These are phyloP conservation scores for Starmerella riodocensis DNA, from an alignment of 805 yeast genomes.

Conservation along the genomic window DNA sequence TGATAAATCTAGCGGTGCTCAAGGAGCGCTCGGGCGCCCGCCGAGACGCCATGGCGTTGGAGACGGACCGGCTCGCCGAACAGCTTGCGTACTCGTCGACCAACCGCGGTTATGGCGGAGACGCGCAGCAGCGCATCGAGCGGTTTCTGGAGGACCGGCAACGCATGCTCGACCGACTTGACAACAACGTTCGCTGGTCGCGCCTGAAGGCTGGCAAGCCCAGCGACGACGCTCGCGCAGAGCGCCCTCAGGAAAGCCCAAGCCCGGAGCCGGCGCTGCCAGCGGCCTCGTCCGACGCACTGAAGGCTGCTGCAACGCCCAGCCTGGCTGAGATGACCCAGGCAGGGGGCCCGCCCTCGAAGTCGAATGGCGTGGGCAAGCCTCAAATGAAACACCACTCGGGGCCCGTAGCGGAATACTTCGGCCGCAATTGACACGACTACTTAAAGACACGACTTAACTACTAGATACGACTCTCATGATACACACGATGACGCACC, in stretches of 20 bases:
- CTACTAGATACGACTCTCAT: background rate
- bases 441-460: background rate
- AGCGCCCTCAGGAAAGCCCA: background rate
- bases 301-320: too few relatives aligned
- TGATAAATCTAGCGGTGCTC: slow-evolving; percentile 30
- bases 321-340: background rate
- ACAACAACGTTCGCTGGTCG: slow-evolving; percentile 10
- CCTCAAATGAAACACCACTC: slow-evolving; percentile 1
- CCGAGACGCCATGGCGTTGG: slow-evolving; percentile 15
- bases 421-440: slow-evolving; percentile 3
- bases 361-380: background rate
- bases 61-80: slow-evolving; percentile 25
- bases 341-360: background rate
- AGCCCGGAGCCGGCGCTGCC: too few relatives aligned
- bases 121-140: slow-evolving; percentile 38
- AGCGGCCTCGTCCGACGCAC: too few relatives aligned
- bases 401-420: slow-evolving; percentile 9
- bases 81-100: slow-evolving; percentile 34
- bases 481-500: too few relatives aligned
- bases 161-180: slow-evolving; percentile 16
- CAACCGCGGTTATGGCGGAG: slow-evolving; percentile 41
- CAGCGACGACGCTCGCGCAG: background rate
- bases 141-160: slow-evolving; percentile 36
- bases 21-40: slow-evolving; percentile 18
- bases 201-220: slow-evolving; percentile 1